These are phyloP conservation scores for Micractinium sp. DNA, from an alignment of 139 green algal genomes.

Conservation along the genomic window DNA sequence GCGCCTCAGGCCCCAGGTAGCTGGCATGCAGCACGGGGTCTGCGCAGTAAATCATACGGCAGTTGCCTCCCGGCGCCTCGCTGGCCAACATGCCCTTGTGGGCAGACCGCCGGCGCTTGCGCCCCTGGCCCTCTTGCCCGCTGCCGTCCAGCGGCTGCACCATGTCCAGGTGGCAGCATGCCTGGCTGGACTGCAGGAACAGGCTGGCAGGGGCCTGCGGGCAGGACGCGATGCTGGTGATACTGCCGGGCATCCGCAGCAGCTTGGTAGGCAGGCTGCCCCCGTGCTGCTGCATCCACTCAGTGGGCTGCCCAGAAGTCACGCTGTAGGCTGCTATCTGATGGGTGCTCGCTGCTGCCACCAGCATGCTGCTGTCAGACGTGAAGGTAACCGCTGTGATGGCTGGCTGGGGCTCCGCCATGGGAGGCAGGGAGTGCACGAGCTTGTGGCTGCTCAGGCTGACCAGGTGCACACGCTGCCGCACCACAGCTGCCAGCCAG, in stretches of 20 bases:
- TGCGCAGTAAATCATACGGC: constrained; percentile 48
- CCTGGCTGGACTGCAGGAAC: constrained; percentile 40
- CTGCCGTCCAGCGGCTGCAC: constrained; percentile 18
- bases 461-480: constrained; percentile 44
- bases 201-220: constrained; percentile 31
- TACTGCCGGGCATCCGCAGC: constrained; percentile 49
- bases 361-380: constrained; percentile 55
- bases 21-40: constrained; percentile 51
- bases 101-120: constrained; percentile 13
- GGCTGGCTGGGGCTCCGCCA: constrained; percentile 8
- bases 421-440: neutral
- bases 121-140: neutral
- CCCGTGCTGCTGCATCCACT: constrained; percentile 45
- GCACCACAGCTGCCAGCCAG: constrained; percentile 29
- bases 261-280: constrained; percentile 38
- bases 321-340: constrained; percentile 55
- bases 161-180: constrained; percentile 53
- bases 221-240: constrained; percentile 46
- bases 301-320: constrained; percentile 34
- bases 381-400: constrained; percentile 65
- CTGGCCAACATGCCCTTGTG: constrained; percentile 9
- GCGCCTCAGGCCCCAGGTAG: constrained; percentile 23
- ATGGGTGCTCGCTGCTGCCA: constrained; percentile 49
- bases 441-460: constrained; percentile 32
- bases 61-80: constrained; percentile 37